Evolutionary conservation across 495 filamentous ascomycete genomes (phyloP).

Genomic region (Niebla homalea): DNA sequence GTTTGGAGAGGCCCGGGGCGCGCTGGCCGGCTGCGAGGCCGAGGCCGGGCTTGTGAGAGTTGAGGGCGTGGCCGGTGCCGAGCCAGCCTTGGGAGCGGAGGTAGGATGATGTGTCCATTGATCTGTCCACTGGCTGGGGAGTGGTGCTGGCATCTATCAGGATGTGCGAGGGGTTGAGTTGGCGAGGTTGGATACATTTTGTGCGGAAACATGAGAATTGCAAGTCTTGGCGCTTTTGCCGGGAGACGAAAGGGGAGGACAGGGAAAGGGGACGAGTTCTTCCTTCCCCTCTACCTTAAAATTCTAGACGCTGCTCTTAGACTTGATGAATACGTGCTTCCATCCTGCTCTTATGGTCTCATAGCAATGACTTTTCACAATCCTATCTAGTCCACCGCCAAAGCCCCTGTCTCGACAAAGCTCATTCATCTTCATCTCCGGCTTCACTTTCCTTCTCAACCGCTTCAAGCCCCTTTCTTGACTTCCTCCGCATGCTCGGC

Average conservation of each 20-base stretch:
- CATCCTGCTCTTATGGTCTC: too few relatives aligned
- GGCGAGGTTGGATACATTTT: not conserved
- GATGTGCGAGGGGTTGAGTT: not conserved
- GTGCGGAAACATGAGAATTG: not conserved
- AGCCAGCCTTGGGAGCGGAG: constrained; percentile 69
- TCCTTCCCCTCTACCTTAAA: too few relatives aligned
- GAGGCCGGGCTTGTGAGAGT: constrained; percentile 38
- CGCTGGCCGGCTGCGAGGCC: not conserved
- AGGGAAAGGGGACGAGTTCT: too few relatives aligned
- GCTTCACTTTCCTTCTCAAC: constrained; percentile 35
- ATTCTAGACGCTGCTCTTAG: too few relatives aligned
- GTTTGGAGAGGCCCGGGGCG: constrained; percentile 48
- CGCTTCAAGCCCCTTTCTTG: constrained; percentile 29
- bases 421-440: constrained; percentile 32
- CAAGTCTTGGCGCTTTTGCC: too few relatives aligned
- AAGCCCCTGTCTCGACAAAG: not conserved
- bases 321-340: too few relatives aligned
- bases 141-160: not conserved
- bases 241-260: too few relatives aligned
- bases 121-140: not conserved
- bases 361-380: too few relatives aligned
- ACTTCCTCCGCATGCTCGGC: constrained; percentile 39
- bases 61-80: constrained; percentile 57
- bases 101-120: constrained; percentile 56
- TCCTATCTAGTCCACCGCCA: too few relatives aligned